A percentile compares a stretch with the other conserved stretches of the same genome.
These are phyloP conservation scores for Tolypocladium endophyticum DNA, from an alignment of 2,329 filamentous ascomycete species.

Conservation along the genomic window DNA sequence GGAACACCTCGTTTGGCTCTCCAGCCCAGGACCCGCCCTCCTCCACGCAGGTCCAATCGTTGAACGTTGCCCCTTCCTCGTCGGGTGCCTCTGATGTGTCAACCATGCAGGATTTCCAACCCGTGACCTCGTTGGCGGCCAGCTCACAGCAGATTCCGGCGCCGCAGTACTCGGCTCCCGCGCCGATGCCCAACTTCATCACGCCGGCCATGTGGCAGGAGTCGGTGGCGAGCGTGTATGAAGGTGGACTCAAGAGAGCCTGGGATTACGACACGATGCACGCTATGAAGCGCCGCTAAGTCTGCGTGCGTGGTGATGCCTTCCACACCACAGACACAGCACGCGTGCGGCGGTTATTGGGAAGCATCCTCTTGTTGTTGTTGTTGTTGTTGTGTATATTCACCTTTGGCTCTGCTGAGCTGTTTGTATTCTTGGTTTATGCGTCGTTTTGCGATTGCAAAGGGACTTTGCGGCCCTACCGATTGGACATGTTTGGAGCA, in stretches of 20 bases:
- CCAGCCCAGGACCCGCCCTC: conserved; percentile 28
- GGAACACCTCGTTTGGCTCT: conserved; percentile 89
- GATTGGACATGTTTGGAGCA: not conserved
- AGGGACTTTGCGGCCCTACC: not conserved
- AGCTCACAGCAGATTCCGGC: conserved; percentile 36
- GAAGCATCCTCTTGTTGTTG: not conserved
- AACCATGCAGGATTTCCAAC: conserved; percentile 41
- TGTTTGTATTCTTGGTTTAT: not conserved
- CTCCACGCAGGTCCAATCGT: conserved; percentile 34
- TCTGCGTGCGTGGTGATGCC: too few relatives aligned
- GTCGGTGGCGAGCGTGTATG: conserved; percentile 58
- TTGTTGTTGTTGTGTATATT: not conserved
- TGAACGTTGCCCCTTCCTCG: conserved; percentile 39
- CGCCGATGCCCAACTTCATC: conserved; percentile 48
- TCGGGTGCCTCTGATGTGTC: conserved; percentile 44
- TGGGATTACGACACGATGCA: conserved; percentile 44
- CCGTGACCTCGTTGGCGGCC: conserved; percentile 32
- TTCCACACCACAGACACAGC: not conserved
- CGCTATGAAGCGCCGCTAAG: conserved; percentile 18
- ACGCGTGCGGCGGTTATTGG: too few relatives aligned
- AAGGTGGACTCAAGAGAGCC: conserved; percentile 50
- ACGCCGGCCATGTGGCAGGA: conserved; percentile 67
- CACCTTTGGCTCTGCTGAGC: not conserved
- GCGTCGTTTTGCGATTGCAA: not conserved
- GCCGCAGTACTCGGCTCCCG: conserved; percentile 40